Evolutionary conservation across 176 grass and related monocot genomes (phyloP).

Genomic region (Oryza glumipatula): DNA sequence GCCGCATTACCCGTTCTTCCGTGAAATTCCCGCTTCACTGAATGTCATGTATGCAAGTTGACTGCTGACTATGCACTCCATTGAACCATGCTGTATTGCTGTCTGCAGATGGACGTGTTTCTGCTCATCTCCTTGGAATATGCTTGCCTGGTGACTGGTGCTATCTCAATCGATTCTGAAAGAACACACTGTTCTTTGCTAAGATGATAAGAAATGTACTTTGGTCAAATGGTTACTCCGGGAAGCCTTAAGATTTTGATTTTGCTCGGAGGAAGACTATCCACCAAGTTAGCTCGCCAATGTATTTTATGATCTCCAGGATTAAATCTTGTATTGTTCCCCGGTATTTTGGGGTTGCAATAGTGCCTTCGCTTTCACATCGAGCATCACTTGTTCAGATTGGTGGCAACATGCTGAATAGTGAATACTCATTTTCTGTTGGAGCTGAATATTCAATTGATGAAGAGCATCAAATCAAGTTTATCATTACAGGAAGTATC

Average conservation of each 20-base stretch:
- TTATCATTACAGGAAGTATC: not conserved
- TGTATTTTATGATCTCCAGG: not conserved
- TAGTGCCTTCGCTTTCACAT: not conserved
- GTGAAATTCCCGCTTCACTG: conserved; percentile 44
- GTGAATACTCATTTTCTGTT: conserved; percentile 1
- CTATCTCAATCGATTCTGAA: conserved; percentile 35
- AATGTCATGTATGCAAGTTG: conserved; percentile 32
- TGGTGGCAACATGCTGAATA: conserved; percentile 24
- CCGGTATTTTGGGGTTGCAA: not conserved
- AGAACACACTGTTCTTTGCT: conserved; percentile 5
- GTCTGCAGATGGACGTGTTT: conserved; percentile 24
- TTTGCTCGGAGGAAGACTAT: conserved; percentile 22
- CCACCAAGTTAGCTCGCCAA: not conserved
- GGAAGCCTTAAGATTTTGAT: conserved; percentile 28
- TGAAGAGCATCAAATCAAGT: conserved; percentile 23
- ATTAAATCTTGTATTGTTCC: not conserved
- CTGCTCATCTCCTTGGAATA: conserved; percentile 23
- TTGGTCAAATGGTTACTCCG: conserved; percentile 30
- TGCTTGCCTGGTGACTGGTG: conserved; percentile 19
- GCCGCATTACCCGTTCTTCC: conserved; percentile 16
- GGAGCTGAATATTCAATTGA: not conserved
- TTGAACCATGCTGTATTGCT: not conserved
- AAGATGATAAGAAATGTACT: conserved; percentile 37
- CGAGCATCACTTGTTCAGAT: not conserved
- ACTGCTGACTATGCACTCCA: conserved; percentile 24